A percentile compares a stretch with the other conserved stretches of the same genome.
phyloP scores from a whole-genome alignment of 1,139 yeast species.

The Pichia sp. region DNA sequence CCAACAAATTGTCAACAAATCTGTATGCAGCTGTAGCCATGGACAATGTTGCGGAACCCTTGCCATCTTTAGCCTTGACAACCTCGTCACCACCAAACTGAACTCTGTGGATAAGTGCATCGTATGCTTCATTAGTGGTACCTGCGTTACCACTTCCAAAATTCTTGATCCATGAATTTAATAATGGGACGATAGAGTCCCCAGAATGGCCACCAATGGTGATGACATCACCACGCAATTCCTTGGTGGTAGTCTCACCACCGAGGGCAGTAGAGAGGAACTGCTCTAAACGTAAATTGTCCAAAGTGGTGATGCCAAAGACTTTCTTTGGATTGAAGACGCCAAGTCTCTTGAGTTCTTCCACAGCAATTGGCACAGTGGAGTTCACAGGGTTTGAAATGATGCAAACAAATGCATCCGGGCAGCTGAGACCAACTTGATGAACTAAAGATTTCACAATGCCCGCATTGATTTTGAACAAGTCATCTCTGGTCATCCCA shows the following conservation, averaged over 20 bases:
- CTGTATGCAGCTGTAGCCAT: slow-evolving; percentile 76
- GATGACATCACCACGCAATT: slow-evolving; percentile 43
- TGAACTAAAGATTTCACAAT: slow-evolving; percentile 56
- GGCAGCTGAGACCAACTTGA: slow-evolving; percentile 50
- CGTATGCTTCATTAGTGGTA: slow-evolving; percentile 22
- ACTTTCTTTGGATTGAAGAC: slow-evolving; percentile 59
- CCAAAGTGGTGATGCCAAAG: slow-evolving; percentile 70
- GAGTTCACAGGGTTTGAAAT: slow-evolving; percentile 74
- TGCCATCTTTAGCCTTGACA: slow-evolving; percentile 69
- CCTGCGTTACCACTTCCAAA: too few relatives aligned
- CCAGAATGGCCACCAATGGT: slow-evolving; percentile 78
- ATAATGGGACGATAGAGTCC: slow-evolving; percentile 59
- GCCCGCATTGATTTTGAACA: slow-evolving; percentile 67
- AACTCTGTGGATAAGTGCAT: slow-evolving; percentile 49
- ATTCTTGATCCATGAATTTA: slow-evolving; percentile 17
- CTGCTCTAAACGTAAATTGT: slow-evolving; percentile 62
- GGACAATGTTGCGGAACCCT: slow-evolving; percentile 70
- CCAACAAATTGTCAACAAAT: slow-evolving; percentile 47
- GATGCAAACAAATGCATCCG: slow-evolving; percentile 57
- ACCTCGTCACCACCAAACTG: slow-evolving; percentile 80
- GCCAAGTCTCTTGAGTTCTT: slow-evolving; percentile 53
- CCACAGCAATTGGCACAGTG: slow-evolving; percentile 70
- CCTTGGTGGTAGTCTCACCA: slow-evolving; percentile 28
- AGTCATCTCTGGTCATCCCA: slow-evolving; percentile 74
- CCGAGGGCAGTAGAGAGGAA: slow-evolving; percentile 39